Evolutionary conservation across 2,329 filamentous ascomycete species (phyloP).

Genomic region (Botrytis aclada): DNA sequence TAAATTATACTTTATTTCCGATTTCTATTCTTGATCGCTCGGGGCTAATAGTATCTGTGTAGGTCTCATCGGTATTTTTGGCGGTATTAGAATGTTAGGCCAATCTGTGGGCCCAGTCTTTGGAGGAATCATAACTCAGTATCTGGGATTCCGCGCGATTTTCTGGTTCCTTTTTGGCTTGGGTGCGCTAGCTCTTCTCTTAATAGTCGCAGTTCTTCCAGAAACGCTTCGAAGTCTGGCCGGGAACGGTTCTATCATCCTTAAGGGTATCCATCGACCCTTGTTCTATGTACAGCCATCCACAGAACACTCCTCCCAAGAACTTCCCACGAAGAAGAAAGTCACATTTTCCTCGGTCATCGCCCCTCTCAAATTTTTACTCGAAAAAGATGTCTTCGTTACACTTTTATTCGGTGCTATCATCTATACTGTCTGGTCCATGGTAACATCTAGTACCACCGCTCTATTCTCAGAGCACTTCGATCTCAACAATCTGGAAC

Average conservation of each 20-base stretch:
- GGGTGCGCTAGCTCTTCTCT: slow-evolving; percentile 39
- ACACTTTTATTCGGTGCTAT: slow-evolving; percentile 35
- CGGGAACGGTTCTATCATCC: slow-evolving; percentile 29
- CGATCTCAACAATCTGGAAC: slow-evolving; percentile 40
- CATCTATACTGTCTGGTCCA: slow-evolving; percentile 13
- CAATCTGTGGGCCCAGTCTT: slow-evolving; percentile 45
- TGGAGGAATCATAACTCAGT: slow-evolving; percentile 45
- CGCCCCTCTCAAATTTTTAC: slow-evolving; percentile 42
- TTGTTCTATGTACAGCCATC: slow-evolving; percentile 35
- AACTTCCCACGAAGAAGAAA: slow-evolving; percentile 27
- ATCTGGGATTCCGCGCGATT: slow-evolving; percentile 47
- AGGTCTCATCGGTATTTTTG: slow-evolving; percentile 3
- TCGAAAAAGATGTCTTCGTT: slow-evolving; percentile 47
- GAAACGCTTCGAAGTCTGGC: slow-evolving; percentile 31
- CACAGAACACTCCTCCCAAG: slow-evolving; percentile 27
- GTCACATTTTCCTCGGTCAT: slow-evolving; percentile 39
- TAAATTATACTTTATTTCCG: background rate
- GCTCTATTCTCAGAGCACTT: slow-evolving; percentile 42
- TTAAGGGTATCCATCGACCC: slow-evolving; percentile 42
- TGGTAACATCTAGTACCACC: slow-evolving; percentile 38
- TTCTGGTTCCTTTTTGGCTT: slow-evolving; percentile 48
- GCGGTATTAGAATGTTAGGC: slow-evolving; percentile 25
- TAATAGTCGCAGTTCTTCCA: slow-evolving; percentile 32
- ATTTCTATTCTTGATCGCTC: background rate
- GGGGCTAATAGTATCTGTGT: background rate